phyloP scores from a whole-genome alignment of 805 yeast species.

The Myxozyma neglecta region DNA sequence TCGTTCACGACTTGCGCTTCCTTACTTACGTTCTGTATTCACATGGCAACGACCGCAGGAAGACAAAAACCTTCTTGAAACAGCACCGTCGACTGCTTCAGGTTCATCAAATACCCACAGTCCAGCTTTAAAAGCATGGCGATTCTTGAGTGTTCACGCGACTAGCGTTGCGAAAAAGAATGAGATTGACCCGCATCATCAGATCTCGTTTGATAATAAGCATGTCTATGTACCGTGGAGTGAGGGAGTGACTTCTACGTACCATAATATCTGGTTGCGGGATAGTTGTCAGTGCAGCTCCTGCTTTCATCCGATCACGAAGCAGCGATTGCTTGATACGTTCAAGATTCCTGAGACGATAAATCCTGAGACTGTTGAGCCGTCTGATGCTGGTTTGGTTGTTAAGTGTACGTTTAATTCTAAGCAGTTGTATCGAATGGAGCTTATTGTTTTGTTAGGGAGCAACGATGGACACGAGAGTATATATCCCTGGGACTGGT shows the following conservation, averaged over 20 bases:
- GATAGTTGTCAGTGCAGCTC: slow-evolving; percentile 61
- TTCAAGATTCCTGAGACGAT: slow-evolving; percentile 45
- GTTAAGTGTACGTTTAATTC: slow-evolving; percentile 28
- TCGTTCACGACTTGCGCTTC: background rate
- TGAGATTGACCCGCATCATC: slow-evolving; percentile 31
- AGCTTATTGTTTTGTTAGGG: slow-evolving; percentile 43
- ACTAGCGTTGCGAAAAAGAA: slow-evolving; percentile 10
- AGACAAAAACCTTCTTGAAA: background rate
- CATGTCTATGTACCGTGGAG: slow-evolving; percentile 37
- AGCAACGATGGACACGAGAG: slow-evolving; percentile 45
- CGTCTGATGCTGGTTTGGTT: slow-evolving; percentile 25
- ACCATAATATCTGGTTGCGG: slow-evolving; percentile 60
- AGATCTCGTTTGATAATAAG: slow-evolving; percentile 30
- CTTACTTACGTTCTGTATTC: background rate
- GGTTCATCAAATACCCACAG: background rate
- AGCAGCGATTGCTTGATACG: slow-evolving; percentile 60
- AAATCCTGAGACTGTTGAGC: slow-evolving; percentile 32
- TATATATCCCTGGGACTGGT: slow-evolving; percentile 46
- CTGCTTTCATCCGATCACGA: slow-evolving; percentile 57
- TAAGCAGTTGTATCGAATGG: background rate
- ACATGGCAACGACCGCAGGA: background rate
- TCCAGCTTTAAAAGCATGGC: background rate
- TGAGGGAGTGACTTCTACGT: slow-evolving; percentile 36
- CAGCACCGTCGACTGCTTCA: background rate
- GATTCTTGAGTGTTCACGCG: slow-evolving; percentile 14